phyloP scores from a whole-genome alignment of 148 eudicot genomes.

The Pharnaceum exiguum region DNA sequence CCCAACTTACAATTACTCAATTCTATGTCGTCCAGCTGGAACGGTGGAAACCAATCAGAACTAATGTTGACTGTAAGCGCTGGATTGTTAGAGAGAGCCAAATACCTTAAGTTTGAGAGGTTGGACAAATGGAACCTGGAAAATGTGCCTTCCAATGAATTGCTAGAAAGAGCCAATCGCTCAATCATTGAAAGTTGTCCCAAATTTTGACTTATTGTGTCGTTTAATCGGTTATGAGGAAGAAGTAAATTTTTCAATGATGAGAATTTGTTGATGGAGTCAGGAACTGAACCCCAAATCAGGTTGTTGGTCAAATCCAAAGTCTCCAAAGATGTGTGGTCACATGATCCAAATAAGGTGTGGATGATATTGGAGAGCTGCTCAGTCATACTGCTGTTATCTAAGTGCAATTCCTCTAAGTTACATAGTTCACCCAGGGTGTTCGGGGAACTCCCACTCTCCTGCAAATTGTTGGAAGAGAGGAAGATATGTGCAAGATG shows the following conservation, averaged over 20 bases:
- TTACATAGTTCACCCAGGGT: not conserved
- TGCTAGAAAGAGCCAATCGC: conserved; percentile 4
- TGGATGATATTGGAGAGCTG: conserved; percentile 1
- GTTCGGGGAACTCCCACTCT: not conserved
- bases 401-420: not conserved
- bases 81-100: conserved; percentile 17
- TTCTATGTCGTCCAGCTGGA: not conserved
- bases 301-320: conserved; percentile 18
- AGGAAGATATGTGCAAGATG: conserved; percentile 1
- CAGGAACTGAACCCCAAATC: conserved; percentile 19
- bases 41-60: conserved; percentile 5
- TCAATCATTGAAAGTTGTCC: conserved; percentile 16
- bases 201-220: not conserved
- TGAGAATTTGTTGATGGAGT: conserved; percentile 4
- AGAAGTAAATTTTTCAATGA: conserved; percentile 14
- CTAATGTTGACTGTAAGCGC: not conserved
- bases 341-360: not conserved
- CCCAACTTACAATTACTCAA: not conserved
- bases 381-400: not conserved
- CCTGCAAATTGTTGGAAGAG: not conserved
- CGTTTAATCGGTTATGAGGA: conserved; percentile 4
- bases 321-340: not conserved
- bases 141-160: conserved; percentile 14
- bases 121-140: conserved; percentile 13
- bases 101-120: conserved; percentile 11